phyloP scores from a whole-genome alignment of 768 basidiomycete species.

The Podaxis rugospora region DNA sequence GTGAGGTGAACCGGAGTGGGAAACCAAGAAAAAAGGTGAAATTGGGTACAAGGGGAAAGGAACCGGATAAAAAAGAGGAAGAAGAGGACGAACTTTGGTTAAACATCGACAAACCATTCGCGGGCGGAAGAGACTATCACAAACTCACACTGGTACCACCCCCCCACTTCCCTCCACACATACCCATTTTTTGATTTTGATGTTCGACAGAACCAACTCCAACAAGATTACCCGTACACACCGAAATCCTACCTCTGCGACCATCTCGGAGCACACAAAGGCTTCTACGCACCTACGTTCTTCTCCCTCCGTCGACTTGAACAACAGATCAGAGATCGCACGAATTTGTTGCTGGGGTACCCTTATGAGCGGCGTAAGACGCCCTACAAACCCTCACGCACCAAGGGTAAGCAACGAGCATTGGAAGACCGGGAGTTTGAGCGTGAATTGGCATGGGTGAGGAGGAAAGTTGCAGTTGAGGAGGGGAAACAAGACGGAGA shows the following conservation, averaged over 20 bases:
- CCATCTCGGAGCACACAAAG: conserved; percentile 30
- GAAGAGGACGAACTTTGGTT: conserved; percentile 52
- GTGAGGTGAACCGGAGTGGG: background rate
- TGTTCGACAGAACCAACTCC: conserved; percentile 43
- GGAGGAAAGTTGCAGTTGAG: conserved; percentile 19
- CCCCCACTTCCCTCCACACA: conserved; percentile 10
- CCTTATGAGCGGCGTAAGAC: conserved; percentile 2
- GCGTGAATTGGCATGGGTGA: conserved; percentile 40
- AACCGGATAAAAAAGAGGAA: conserved; percentile 17
- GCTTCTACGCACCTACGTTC: conserved; percentile 66
- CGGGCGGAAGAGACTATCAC: conserved; percentile 42
- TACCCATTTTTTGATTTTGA: background rate
- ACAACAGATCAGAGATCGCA: conserved; percentile 21
- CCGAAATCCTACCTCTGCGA: conserved; percentile 51
- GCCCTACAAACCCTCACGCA: conserved; percentile 14
- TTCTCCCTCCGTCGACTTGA: conserved; percentile 38
- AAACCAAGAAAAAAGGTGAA: conserved; percentile 28
- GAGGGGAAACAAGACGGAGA: conserved; percentile 20
- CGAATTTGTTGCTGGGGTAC: conserved; percentile 4
- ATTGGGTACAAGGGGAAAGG: conserved; percentile 28
- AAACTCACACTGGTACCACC: conserved; percentile 47
- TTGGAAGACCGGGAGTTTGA: conserved; percentile 43
- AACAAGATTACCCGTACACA: conserved; percentile 52
- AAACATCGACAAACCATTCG: conserved; percentile 37
- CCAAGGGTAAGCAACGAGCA: conserved; percentile 20